A percentile compares a stretch with the other conserved stretches of the same genome.
phyloP scores from a whole-genome alignment of 768 basidiomycete genomes.

The Cystoderma amianthinum region DNA sequence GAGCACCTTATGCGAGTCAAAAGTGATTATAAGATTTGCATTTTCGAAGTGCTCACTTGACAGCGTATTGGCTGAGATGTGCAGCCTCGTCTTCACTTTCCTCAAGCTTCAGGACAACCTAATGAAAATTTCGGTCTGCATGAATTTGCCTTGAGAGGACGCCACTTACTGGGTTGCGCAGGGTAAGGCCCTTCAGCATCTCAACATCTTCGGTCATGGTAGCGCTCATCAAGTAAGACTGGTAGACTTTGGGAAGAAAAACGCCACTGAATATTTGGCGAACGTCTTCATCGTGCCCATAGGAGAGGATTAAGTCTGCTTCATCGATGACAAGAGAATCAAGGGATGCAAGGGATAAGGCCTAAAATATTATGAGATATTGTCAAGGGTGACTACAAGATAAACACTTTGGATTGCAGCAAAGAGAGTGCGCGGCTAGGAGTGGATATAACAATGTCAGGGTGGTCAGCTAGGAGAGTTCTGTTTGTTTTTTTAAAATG shows the following conservation, averaged over 20 bases:
- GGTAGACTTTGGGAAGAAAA: slow-evolving; percentile 75
- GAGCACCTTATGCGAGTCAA: slow-evolving; percentile 48
- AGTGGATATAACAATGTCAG: slow-evolving; percentile 31
- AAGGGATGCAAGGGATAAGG: slow-evolving; percentile 56
- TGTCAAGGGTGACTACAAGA: no score
- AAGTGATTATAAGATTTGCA: neutral
- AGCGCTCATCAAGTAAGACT: slow-evolving; percentile 94
- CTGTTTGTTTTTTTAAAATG: slow-evolving; percentile 15
- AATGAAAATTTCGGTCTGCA: slow-evolving; percentile 2
- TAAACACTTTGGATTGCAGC: slow-evolving; percentile 29
- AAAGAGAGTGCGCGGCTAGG: slow-evolving; percentile 27
- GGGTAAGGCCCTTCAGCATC: slow-evolving; percentile 76
- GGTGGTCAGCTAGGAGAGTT: slow-evolving; percentile 30
- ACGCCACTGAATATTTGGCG: slow-evolving; percentile 60
- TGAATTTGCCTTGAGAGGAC: no score
- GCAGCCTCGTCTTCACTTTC: slow-evolving; percentile 81
- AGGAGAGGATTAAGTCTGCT: slow-evolving; percentile 94
- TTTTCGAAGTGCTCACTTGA: slow-evolving; percentile 42
- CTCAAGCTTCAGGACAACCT: slow-evolving; percentile 85
- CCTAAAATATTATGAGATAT: no score
- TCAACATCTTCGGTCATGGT: slow-evolving; percentile 97
- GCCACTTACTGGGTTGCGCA: slow-evolving; percentile 59
- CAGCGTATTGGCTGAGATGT: slow-evolving; percentile 79
- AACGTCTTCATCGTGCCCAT: slow-evolving; percentile 91
- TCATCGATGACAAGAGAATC: slow-evolving; percentile 95